Evolutionary conservation across 1,284 basidiomycete species (phyloP).

Genomic region (Trametes hirsuta): DNA sequence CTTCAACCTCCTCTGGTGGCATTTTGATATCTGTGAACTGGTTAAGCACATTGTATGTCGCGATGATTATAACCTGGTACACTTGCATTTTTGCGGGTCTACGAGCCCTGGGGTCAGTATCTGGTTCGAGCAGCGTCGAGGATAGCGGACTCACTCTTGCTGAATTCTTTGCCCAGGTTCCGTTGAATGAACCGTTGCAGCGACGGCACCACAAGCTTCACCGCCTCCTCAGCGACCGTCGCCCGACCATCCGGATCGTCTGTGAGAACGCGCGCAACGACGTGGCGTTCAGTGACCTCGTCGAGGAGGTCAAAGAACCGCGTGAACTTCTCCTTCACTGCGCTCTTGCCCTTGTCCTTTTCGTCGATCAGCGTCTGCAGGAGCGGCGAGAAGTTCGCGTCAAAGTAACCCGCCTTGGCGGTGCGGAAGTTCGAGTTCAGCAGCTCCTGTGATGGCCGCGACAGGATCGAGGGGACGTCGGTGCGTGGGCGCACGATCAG

Average conservation of each 20-base stretch:
- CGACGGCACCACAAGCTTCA: conserved; percentile 74
- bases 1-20: conserved; percentile 74
- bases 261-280: conserved; percentile 66
- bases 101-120: conserved; percentile 2
- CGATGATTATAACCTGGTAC: neutral
- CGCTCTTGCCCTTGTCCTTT: conserved; percentile 61
- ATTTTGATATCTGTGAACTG: conserved; percentile 70
- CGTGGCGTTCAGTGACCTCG: conserved; percentile 75
- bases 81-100: conserved; percentile 84
- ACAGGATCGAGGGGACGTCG: conserved; percentile 51
- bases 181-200: conserved; percentile 74
- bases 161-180: conserved; percentile 78
- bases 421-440: conserved; percentile 73
- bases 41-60: neutral
- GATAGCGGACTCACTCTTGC: conserved; percentile 65
- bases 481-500: conserved; percentile 55
- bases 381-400: conserved; percentile 76
- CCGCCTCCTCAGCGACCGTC: conserved; percentile 68
- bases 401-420: conserved; percentile 80
- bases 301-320: conserved; percentile 78
- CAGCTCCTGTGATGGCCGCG: conserved; percentile 60
- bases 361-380: conserved; percentile 74
- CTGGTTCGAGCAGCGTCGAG: neutral
- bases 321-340: conserved; percentile 79
- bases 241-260: conserved; percentile 64